These are phyloP conservation scores for Tolypocladium album DNA, from an alignment of 2,329 filamentous ascomycete species.

Conservation along the genomic window DNA sequence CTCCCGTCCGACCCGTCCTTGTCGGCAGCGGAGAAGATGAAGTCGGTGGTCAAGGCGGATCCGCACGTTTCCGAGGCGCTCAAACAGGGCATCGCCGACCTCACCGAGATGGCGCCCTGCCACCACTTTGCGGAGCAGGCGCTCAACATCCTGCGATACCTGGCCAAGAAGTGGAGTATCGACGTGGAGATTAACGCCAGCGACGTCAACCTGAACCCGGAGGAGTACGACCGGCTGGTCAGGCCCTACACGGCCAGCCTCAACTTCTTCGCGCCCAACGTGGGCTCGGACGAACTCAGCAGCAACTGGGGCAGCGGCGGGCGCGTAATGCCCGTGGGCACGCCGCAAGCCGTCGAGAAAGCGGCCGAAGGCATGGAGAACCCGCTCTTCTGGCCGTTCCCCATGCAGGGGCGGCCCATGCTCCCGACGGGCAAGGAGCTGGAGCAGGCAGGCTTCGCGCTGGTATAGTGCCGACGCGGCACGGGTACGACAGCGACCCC, in stretches of 20 bases:
- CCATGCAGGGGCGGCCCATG: slow-evolving; percentile 47
- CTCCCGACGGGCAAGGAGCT: slow-evolving; percentile 35
- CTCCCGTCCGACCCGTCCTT: slow-evolving; percentile 5
- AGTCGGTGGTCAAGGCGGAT: slow-evolving; percentile 23
- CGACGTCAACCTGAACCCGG: slow-evolving; percentile 13
- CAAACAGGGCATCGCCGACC: slow-evolving; percentile 42
- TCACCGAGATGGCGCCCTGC: slow-evolving; percentile 50
- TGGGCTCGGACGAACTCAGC: slow-evolving; percentile 35
- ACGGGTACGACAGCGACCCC: background rate
- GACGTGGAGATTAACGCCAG: slow-evolving; percentile 30
- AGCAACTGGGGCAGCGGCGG: slow-evolving; percentile 30
- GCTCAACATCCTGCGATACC: slow-evolving; percentile 46
- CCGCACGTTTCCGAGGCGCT: slow-evolving; percentile 33
- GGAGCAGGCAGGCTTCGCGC: slow-evolving; percentile 40
- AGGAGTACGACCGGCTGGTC: slow-evolving; percentile 30
- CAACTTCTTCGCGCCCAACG: slow-evolving; percentile 45
- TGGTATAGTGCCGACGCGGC: slow-evolving; percentile 15
- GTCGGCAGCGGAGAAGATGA: slow-evolving; percentile 11
- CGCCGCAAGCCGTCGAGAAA: slow-evolving; percentile 9
- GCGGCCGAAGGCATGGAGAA: slow-evolving; percentile 33
- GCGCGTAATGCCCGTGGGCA: slow-evolving; percentile 5
- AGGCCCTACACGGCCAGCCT: slow-evolving; percentile 39
- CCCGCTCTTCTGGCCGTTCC: slow-evolving; percentile 50
- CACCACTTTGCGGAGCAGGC: slow-evolving; percentile 52
- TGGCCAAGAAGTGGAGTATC: slow-evolving; percentile 49